These are phyloP conservation scores for Bocquillonia castaneifolia DNA, from an alignment of 441 rosid genomes.

Conservation along the genomic window DNA sequence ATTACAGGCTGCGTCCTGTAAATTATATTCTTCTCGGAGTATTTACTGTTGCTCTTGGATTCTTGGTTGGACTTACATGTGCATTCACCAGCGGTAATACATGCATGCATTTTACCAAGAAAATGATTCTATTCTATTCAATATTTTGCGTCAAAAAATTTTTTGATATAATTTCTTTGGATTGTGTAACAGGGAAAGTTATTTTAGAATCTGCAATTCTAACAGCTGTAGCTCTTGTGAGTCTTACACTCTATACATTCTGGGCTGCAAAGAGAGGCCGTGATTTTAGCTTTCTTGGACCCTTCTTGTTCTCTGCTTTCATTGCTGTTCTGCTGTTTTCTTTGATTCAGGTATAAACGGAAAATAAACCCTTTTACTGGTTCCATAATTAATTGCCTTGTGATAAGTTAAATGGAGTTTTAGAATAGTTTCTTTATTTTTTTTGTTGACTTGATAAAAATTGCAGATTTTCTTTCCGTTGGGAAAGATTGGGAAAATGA, in stretches of 20 bases:
- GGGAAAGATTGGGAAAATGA: constrained; percentile 66
- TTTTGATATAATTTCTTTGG: background rate
- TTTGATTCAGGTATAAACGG: constrained; percentile 55
- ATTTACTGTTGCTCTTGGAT: constrained; percentile 4
- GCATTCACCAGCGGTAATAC: constrained; percentile 9
- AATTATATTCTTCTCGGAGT: constrained; percentile 10
- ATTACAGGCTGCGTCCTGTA: constrained; percentile 10
- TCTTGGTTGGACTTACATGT: constrained; percentile 10
- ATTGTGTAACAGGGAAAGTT: constrained; percentile 53
- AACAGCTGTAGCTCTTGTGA: constrained; percentile 61
- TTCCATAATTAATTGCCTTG: no score
- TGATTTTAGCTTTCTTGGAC: constrained; percentile 85
- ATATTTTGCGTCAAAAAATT: background rate
- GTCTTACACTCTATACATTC: constrained; percentile 77
- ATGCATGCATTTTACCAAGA: no score
- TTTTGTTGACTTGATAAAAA: background rate
- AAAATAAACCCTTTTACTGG: background rate
- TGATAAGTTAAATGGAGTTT: no score
- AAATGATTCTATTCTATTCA: no score
- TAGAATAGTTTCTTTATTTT: no score
- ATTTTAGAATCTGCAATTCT: constrained; percentile 70
- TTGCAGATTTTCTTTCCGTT: constrained; percentile 69
- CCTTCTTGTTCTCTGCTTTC: constrained; percentile 71
- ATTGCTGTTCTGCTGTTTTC: constrained; percentile 63
- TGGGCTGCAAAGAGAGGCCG: constrained; percentile 89